Evolutionary conservation across 441 rosid species (phyloP).

Genomic region (Populus trichocarpa): DNA sequence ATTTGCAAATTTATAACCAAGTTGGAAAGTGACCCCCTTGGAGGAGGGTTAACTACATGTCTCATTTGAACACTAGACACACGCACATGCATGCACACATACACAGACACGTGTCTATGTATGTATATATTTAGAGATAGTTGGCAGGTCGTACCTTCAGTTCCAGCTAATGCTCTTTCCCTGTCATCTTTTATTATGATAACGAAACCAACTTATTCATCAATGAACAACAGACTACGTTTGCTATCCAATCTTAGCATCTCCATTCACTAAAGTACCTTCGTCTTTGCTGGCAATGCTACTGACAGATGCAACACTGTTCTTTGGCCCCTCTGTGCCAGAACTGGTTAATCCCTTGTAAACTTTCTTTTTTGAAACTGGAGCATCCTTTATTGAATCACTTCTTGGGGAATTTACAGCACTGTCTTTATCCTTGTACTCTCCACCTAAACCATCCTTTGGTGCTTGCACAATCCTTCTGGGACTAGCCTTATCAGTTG

Average conservation of each 20-base stretch:
- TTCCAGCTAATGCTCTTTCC: not conserved
- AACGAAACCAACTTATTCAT: not conserved
- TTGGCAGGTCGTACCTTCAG: not conserved
- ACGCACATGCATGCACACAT: not conserved
- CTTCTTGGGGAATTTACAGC: slow-evolving; percentile 35
- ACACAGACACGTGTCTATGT: not conserved
- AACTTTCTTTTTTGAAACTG: slow-evolving; percentile 50
- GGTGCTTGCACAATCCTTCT: not conserved
- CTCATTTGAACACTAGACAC: not conserved
- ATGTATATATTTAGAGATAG: not conserved
- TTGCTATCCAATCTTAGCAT: slow-evolving; percentile 54
- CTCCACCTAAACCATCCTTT: slow-evolving; percentile 24
- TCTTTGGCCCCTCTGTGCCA: slow-evolving; percentile 44
- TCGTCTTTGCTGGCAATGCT: slow-evolving; percentile 33
- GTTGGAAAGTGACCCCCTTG: not conserved
- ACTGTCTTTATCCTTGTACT: slow-evolving; percentile 22
- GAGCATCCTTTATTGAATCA: slow-evolving; percentile 34
- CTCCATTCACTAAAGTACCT: slow-evolving; percentile 59
- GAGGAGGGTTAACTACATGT: no score
- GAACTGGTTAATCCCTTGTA: slow-evolving; percentile 45
- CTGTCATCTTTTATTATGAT: not conserved
- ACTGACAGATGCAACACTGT: slow-evolving; percentile 35
- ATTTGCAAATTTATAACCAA: not conserved
- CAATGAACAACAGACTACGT: not conserved
- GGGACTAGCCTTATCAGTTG: slow-evolving; percentile 15